Evolutionary conservation across 495 filamentous ascomycete species (phyloP).

Genomic region (Xylaria castorea): DNA sequence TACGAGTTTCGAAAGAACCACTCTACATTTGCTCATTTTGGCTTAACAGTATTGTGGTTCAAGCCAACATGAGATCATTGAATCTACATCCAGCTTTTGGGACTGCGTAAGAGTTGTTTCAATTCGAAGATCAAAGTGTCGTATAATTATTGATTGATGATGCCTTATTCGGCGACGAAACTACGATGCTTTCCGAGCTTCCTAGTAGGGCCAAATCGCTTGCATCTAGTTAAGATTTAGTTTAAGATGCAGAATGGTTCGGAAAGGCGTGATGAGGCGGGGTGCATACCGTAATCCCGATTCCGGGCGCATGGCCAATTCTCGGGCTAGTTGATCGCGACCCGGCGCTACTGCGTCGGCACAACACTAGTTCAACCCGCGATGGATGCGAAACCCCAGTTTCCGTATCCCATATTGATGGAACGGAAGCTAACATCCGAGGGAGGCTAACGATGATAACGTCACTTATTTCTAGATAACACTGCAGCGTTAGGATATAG

Average conservation of each 20-base stretch:
- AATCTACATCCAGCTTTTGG: not conserved
- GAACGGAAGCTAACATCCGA: not conserved
- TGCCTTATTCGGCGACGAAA: not conserved
- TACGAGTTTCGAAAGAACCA: too few species aligned
- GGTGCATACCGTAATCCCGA: not conserved
- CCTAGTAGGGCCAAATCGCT: not conserved
- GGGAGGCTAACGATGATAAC: not conserved
- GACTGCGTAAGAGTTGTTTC: not conserved
- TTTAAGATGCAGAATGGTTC: not conserved
- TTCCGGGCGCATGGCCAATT: not conserved
- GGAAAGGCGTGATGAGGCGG: not conserved
- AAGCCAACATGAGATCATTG: not conserved
- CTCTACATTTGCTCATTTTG: not conserved
- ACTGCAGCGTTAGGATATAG: not conserved
- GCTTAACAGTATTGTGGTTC: not conserved
- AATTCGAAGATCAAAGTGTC: not conserved
- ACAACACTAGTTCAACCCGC: not conserved
- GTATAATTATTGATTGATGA: not conserved
- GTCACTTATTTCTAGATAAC: not conserved
- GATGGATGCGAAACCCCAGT: not conserved
- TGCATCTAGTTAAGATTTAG: not conserved
- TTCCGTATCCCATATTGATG: not conserved
- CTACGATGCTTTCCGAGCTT: not conserved
- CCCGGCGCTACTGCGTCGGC: not conserved
- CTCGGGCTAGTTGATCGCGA: conserved; percentile 13